These are phyloP conservation scores for Melampsora larici-populina DNA, from an alignment of 1,284 basidiomycete genomes.

Conservation along the genomic window DNA sequence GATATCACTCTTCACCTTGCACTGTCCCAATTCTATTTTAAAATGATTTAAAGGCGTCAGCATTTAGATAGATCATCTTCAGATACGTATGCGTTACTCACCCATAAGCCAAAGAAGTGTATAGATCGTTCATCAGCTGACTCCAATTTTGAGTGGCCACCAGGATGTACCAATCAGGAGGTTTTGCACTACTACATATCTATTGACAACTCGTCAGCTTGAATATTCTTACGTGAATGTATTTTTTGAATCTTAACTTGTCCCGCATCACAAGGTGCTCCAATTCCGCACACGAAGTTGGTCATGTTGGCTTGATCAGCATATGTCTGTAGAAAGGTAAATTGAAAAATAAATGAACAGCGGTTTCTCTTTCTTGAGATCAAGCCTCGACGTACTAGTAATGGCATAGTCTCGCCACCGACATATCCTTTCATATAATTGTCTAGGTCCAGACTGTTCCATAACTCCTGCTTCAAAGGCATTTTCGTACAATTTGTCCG, in stretches of 20 bases:
- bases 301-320: conserved; percentile 41
- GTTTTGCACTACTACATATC: conserved; percentile 40
- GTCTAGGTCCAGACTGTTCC: conserved; percentile 33
- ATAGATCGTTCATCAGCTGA: conserved; percentile 40
- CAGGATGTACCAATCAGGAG: conserved; percentile 44
- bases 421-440: conserved; percentile 24
- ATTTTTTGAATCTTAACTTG: conserved; percentile 13
- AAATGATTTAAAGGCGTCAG: too few relatives aligned
- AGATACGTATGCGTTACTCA: conserved; percentile 9
- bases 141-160: conserved; percentile 44
- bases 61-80: not conserved
- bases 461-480: not conserved
- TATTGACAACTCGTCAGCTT: not conserved
- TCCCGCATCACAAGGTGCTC: conserved; percentile 40
- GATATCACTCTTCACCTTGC: conserved; percentile 14
- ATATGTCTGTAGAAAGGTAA: conserved; percentile 16
- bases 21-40: conserved; percentile 27
- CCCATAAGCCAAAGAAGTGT: conserved; percentile 41
- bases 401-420: conserved; percentile 22
- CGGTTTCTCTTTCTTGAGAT: not conserved
- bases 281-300: conserved; percentile 41
- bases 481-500: conserved; percentile 4
- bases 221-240: not conserved
- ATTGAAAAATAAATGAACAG: not conserved
- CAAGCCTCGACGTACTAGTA: conserved; percentile 1